Evolutionary conservation across 164 flowering plant genomes (phyloP).

Genomic region (Nymphaea thermarum): DNA sequence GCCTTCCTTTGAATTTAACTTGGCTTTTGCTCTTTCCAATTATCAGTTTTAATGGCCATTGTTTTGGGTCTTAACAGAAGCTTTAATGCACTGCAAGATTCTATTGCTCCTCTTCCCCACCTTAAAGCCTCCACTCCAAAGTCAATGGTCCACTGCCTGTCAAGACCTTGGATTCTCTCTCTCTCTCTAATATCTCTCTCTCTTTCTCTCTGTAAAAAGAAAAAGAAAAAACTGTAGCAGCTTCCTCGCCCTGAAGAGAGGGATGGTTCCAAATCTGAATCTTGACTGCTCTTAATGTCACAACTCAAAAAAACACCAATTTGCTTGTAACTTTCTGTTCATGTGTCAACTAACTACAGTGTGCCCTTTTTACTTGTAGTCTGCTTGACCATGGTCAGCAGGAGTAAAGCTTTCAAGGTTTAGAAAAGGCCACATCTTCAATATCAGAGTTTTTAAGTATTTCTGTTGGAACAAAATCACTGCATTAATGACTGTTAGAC

Average conservation of each 20-base stretch:
- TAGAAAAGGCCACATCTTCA: no score
- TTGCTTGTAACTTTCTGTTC: background rate
- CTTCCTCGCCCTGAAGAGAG: background rate
- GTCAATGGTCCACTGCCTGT: constrained; percentile 6
- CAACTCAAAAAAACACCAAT: background rate
- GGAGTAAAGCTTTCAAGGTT: no score
- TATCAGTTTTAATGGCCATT: constrained; percentile 2
- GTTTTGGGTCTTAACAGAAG: constrained; percentile 5
- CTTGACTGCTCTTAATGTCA: background rate
- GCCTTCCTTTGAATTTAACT: constrained; percentile 3
- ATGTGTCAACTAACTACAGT: no score
- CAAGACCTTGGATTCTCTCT: background rate
- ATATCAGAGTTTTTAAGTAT: no score
- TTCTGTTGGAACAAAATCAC: no score
- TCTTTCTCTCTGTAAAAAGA: background rate
- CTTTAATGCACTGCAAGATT: constrained; percentile 5
- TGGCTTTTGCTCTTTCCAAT: background rate
- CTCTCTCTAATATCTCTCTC: background rate
- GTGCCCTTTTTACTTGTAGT: no score
- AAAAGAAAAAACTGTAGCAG: background rate
- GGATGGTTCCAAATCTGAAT: background rate
- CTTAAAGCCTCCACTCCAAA: background rate
- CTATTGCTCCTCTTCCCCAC: background rate
- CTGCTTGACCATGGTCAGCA: no score
- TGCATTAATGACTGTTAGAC: no score